Base-by-base conservation (phyloP, 1,284 basidiomycete genomes). In the Cutaneotrichosporon daszewskae region DNA sequence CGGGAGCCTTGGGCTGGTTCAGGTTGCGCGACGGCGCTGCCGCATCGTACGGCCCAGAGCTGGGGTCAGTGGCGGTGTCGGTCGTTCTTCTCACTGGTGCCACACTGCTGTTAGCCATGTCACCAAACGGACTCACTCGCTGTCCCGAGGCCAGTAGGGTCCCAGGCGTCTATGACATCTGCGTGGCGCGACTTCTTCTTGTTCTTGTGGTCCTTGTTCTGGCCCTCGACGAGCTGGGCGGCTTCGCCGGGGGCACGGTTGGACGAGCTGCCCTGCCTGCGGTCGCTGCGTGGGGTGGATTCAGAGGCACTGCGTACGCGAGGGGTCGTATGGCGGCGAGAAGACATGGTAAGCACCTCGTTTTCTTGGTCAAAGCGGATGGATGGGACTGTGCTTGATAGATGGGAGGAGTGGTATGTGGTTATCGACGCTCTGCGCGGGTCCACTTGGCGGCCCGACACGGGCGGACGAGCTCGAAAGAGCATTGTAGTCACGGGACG, bases 131-230 rank as follows among this genome's bases (percentile, higher is more conserved):
- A 62, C 66, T 62, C 51, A 69, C 66, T 64, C 5, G 66, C 65
- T 47, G 47, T 59, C 5, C 69, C 69, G 14, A 72, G 43, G 25
- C 69, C 69, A 3, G 69, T 68, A 7, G 67, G 68, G 55, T 72
- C 69, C 69, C 68, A 72, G 7, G 59, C 59, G 57, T 72, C 69
- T 27, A 72, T 69, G 12, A 72, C 63, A 50, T 72, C 69, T 14
- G 63, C 67, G 45, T 72, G 68, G 42, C 61, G 50, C 43, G 59
- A 60, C 17, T 57, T 62, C 53, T 65, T 66, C 53, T 66, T 68
- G 40, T 64, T 58, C 32, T 58, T 59, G 10, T 47, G 32, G 7
- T 62, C 60, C 45, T 61, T 62, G 35, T 31, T 31, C 28, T 31
- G 28, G 28, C 28, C 28, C 28, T 31, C 28, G 28, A 31, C 13